Conservation (phyloP, 805 yeast species). For the Candida berthetii region DNA sequence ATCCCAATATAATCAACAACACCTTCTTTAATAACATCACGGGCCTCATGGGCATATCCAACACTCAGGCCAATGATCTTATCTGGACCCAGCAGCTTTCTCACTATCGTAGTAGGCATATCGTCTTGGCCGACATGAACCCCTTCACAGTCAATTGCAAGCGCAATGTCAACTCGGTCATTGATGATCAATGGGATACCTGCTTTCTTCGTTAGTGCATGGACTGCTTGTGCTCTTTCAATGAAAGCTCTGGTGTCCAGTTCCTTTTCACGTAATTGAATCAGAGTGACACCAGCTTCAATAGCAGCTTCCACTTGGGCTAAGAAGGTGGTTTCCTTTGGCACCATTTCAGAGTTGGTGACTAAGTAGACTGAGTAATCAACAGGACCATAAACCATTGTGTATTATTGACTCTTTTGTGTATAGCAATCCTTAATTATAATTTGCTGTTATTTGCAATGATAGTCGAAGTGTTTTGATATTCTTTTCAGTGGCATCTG, state of each 20-base stretch:
- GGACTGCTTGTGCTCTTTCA: slow-evolving; percentile 52
- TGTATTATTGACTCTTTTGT: not conserved
- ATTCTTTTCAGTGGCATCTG: no score
- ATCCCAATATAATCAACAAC: slow-evolving; percentile 77
- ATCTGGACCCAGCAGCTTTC: slow-evolving; percentile 62
- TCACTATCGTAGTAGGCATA: slow-evolving; percentile 49
- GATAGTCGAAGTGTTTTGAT: no score
- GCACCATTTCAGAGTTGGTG: slow-evolving; percentile 73
- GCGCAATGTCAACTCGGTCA: slow-evolving; percentile 83
- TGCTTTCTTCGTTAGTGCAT: slow-evolving; percentile 49
- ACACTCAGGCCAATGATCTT: slow-evolving; percentile 81
- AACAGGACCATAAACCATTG: not conserved
- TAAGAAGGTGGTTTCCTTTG: slow-evolving; percentile 45
- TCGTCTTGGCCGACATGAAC: slow-evolving; percentile 93
- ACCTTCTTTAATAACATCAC: slow-evolving; percentile 36
- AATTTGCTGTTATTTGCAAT: no score
- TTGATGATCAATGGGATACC: slow-evolving; percentile 78
- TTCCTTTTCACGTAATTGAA: slow-evolving; percentile 79
- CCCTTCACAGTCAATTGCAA: slow-evolving; percentile 87
- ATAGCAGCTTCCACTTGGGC: slow-evolving; percentile 62
- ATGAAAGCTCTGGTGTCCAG: slow-evolving; percentile 65
- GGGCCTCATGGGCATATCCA: slow-evolving; percentile 49
- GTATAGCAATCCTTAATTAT: no score
- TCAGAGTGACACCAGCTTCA: slow-evolving; percentile 68
- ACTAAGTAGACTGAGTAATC: slow-evolving; percentile 71